Evolutionary conservation across 495 filamentous ascomycete species (phyloP).

Genomic region (Talaromyces liani): DNA sequence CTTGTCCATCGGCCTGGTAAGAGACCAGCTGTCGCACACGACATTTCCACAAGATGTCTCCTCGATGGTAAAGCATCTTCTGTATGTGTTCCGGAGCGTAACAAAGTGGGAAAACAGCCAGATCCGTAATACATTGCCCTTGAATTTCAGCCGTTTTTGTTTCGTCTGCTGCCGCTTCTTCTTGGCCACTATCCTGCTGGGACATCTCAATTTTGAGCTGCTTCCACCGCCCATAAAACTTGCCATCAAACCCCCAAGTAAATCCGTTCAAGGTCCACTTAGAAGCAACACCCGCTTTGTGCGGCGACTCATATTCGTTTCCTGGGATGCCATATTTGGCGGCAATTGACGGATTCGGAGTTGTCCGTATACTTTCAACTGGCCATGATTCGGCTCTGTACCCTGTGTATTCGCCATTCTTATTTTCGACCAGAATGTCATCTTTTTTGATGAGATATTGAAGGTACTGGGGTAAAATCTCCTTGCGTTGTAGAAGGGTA

Average conservation of each 20-base stretch:
- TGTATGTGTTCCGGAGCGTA: background rate
- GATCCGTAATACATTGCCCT: background rate
- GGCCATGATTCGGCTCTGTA: background rate
- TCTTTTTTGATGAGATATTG: background rate
- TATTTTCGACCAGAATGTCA: background rate
- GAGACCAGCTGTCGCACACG: background rate
- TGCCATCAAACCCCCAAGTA: background rate
- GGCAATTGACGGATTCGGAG: background rate
- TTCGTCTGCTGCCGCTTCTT: background rate
- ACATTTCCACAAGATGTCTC: background rate
- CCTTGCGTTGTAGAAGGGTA: background rate
- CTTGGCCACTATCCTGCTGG: background rate
- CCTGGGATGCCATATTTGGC: background rate
- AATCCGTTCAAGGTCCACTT: background rate
- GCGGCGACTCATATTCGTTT: background rate
- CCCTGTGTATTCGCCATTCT: background rate
- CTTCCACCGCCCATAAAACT: background rate
- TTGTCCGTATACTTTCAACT: background rate
- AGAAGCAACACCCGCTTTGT: background rate
- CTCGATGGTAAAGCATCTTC: background rate
- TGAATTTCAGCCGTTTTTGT: background rate
- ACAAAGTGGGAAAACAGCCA: background rate
- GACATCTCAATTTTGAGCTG: background rate
- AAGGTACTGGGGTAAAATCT: background rate
- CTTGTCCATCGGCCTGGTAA: background rate